Base-by-base conservation (phyloP, 805 yeast genomes). In the Pichia gijzeniarum region DNA sequence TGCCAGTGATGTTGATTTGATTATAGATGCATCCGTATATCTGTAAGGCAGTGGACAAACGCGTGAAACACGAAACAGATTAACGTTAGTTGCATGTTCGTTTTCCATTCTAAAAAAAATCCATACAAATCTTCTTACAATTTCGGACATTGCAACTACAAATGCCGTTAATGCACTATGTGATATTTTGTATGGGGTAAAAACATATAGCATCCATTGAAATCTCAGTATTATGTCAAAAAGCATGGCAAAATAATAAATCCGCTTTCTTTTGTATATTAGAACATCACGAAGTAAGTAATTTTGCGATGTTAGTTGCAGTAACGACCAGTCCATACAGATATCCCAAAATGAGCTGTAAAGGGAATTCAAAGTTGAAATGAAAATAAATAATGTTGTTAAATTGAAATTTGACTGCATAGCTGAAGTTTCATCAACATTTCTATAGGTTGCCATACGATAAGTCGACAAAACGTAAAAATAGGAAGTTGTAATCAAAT, bases 321-420 rank as follows among this genome's bases (percentile, higher is more conserved):
- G 71, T 55, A 93, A 68, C 2, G 97, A 89, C 91, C 96, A 93
- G 69, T 93, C 99, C 95, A 93, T 88, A 37, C 88, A 70, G 5
- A 93, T 68, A 64, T 93, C 99, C 99, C 99, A 93, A 5, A 80
- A 52, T 0, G 85, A 64, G 27, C 90, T 74, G 57, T 76, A 76
- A 1, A 80, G 41, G 0, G 96, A 78, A 60, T 93, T 90, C 32
- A 87, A 54, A 0, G 76, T 60, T 0, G 95, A 96, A 64, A 88
- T 74, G 0, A 79, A 62, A 20, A 91, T 85, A 57, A 89, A 85
- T 0, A 76, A 68, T 0, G 77, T 77, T 44, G 82, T 70, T 3
- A 41, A 38, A 4, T 27, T 10, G 8, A 12, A 12, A n/a, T n/a
- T 35, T 2, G 40, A 33, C 49, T 66, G 56, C 30, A 79, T 69